phyloP scores from a whole-genome alignment of 305 asterid species.

The Fraxinus albicans region DNA sequence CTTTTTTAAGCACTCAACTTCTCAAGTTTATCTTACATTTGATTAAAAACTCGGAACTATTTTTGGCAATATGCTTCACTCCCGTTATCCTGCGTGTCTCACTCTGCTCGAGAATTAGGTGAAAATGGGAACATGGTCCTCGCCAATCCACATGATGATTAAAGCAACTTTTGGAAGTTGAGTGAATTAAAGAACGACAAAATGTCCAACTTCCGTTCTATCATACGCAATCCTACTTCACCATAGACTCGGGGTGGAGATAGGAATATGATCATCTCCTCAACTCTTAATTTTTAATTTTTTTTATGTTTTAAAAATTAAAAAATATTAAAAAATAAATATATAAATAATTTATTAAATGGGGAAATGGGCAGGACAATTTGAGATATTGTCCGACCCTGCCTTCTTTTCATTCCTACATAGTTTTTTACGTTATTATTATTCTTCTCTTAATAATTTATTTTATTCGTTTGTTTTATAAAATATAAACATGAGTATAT shows the following conservation, averaged over 20 bases:
- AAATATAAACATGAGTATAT: neutral
- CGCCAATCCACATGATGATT: neutral
- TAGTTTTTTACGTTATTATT: too few species aligned
- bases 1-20: neutral
- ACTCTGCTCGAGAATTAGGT: neutral
- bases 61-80: neutral
- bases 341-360: too few species aligned
- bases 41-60: neutral
- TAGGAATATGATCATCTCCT: neutral
- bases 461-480: too few species aligned
- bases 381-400: neutral
- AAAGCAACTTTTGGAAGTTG: neutral
- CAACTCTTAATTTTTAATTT: neutral
- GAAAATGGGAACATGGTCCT: neutral
- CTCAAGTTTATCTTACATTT: neutral
- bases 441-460: too few species aligned
- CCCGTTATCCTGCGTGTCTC: neutral
- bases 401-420: neutral
- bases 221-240: neutral
- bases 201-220: neutral
- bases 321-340: too few species aligned
- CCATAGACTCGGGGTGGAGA: neutral
- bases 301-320: neutral
- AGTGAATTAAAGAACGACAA: neutral
- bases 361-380: neutral